Evolutionary conservation across 164 flowering plant species (phyloP), one percentile per base, ranked within the genome.

Genomic region (Nymphaea thermarum): DNA sequence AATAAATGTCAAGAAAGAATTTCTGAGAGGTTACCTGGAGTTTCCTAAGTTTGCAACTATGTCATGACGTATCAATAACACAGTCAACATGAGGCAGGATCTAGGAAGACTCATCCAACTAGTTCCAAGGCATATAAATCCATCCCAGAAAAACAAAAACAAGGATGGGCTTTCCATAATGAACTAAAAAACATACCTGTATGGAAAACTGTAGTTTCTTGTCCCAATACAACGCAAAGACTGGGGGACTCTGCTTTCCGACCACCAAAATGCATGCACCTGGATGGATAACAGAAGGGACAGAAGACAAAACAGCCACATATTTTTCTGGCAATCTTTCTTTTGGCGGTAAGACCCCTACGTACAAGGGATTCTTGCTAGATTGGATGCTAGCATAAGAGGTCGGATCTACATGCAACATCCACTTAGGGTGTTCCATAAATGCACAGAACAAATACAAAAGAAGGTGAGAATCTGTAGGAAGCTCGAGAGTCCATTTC

Each of bases 381-480:
- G 97, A 83, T 67, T 88, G 98, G n/a, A 84, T 80, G 72, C 91
- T 86, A 65, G 90, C 76, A 82, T 89, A 83, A 17, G 89, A 81
- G 43, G 87, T 71, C 62, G 98, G 90, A 79, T 93, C 98, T 59
- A 87, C 82, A 74, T 93, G 97, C 63, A 91, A 74, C 96, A 85
- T 89, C 97, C 98, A 93, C 72, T 89, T 93, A 6, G 98, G 98
- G 77, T 89, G 87, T 72, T 93, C 98, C 72, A 93, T 67, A 75
- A 87, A 89, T 68, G 98, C 98, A 75, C 94, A 93, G 75, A 93
- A 91, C 42, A 93, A 78, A 79, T 93, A 93, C 68, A 93, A 66
- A 42, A 93, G 87, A 79, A 93, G 79, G 76, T 89, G 96, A 68
- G 96, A 88, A 81, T 93, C 98, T 64, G 87, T 83, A 5, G 97